A percentile compares a stretch with the other conserved stretches of the same genome.
phyloP scores from a whole-genome alignment of 495 filamentous ascomycete genomes.

The Melanomma pulvis-pyrius region DNA sequence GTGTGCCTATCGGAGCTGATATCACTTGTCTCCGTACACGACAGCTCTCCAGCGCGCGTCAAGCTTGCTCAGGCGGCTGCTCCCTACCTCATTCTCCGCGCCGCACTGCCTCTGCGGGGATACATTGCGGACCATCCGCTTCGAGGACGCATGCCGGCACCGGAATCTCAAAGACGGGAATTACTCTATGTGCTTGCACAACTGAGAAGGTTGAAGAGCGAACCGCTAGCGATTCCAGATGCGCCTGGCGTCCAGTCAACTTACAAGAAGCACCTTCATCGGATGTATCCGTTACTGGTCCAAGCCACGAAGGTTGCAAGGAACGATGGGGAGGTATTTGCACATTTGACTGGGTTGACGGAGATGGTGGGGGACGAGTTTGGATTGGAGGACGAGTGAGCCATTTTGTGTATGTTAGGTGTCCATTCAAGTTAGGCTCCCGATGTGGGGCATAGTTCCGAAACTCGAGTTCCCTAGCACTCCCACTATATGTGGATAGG shows the following conservation, averaged over 20 bases:
- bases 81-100: slow-evolving; percentile 82
- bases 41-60: slow-evolving; percentile 49
- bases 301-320: slow-evolving; percentile 69
- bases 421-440: too few relatives aligned
- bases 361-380: slow-evolving; percentile 70
- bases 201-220: slow-evolving; percentile 67
- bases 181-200: slow-evolving; percentile 69
- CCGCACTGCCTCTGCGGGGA: slow-evolving; percentile 72
- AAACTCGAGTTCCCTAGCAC: too few relatives aligned
- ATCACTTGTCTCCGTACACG: slow-evolving; percentile 43
- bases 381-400: slow-evolving; percentile 45
- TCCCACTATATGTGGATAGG: too few relatives aligned
- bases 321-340: slow-evolving; percentile 64
- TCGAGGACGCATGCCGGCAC: slow-evolving; percentile 89
- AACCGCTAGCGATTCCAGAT: slow-evolving; percentile 72
- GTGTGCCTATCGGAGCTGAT: slow-evolving; percentile 76
- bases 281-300: slow-evolving; percentile 80
- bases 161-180: slow-evolving; percentile 76
- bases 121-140: slow-evolving; percentile 94
- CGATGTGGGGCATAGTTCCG: too few relatives aligned
- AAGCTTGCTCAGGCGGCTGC: slow-evolving; percentile 75
- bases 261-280: slow-evolving; percentile 73
- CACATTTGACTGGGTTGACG: slow-evolving; percentile 64
- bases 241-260: slow-evolving; percentile 58
- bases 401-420: background rate